Evolutionary conservation across 2,329 filamentous ascomycete genomes (phyloP), one percentile per base, ranked within the genome.

Genomic region (Aspergillus luchuensis): DNA sequence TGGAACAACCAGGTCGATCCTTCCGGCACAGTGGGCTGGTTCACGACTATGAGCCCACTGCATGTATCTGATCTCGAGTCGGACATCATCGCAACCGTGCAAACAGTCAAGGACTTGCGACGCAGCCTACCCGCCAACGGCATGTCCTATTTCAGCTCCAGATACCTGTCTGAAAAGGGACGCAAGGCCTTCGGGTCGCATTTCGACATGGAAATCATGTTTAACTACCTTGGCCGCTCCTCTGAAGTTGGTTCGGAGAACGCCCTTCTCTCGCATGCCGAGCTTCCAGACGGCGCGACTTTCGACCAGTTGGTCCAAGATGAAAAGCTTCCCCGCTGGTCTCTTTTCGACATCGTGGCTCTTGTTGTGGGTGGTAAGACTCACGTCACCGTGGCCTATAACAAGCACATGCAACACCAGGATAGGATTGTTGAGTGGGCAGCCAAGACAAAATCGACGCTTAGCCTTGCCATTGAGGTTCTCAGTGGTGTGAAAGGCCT

Each of bases 211-310:
- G 62, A 64, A 19, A 53, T 64, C 5, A 33, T 58, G 7, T 60
- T 64, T 47, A 64, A 64, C 43, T 64, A 64, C 38, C 8, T 45
- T 11, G 58, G 58, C 10, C 11, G 21, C 2, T 51, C n/a, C 38
- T 23, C 58, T 52, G 38, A 53, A 60, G 60, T 53, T 50, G 45
- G 60, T 33, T 33, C 13, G 39, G 15, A 41, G 15, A 41, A 41
- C 38, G 38, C 28, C 11, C 39, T 53, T 7, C 39, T 57, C 21
- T 48, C 52, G 7, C 39, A 19, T 8, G 54, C 49, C 36, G 48
- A 8, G 55, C 43, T 39, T 28, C 41, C 5, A 50, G 52, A 43
- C 28, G 45, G 19, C 48, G 54, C 19, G 48, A 57, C 19, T 50
- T 53, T n/a, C 30, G 38, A 41, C 38, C 38, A 17, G 8, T 41